Evolutionary conservation across 768 basidiomycete genomes (phyloP).

Genomic region (Tricholoma saponaceum): DNA sequence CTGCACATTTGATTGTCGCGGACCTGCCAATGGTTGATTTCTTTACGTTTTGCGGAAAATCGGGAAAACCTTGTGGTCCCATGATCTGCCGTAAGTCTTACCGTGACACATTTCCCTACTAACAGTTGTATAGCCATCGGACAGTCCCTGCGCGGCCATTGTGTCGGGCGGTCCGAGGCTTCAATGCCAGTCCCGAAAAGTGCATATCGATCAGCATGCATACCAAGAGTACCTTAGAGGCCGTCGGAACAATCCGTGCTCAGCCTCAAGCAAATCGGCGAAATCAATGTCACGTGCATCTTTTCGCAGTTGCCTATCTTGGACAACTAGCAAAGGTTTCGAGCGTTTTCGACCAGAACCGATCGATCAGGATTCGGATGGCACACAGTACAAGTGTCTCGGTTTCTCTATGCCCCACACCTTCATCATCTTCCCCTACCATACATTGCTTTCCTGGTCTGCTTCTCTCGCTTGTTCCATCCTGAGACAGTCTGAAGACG

Average conservation of each 20-base stretch:
- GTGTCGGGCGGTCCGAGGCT: background rate
- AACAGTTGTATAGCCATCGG: background rate
- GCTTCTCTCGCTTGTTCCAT: constrained; percentile 2
- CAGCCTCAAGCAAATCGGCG: background rate
- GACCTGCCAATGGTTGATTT: background rate
- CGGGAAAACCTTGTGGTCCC: background rate
- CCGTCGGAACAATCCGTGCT: background rate
- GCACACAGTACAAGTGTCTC: constrained; percentile 21
- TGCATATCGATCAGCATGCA: background rate
- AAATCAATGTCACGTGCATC: constrained; percentile 17
- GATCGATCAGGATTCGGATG: constrained; percentile 33
- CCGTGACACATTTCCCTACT: background rate
- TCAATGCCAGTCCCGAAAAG: background rate
- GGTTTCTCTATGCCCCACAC: constrained; percentile 13
- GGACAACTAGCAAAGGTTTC: constrained; percentile 16
- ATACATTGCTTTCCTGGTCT: constrained; percentile 8
- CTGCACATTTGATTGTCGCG: background rate
- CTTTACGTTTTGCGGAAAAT: background rate
- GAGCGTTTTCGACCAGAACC: constrained; percentile 15
- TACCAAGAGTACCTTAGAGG: background rate
- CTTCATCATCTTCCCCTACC: constrained; percentile 7
- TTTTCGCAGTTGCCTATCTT: constrained; percentile 16
- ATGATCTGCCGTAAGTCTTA: background rate
- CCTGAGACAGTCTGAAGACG: background rate
- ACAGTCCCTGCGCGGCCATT: background rate